Percentiles rank a stretch among this genome's conserved stretches.
phyloP scores from a whole-genome alignment of 2,329 filamentous ascomycete species.

The Epichloe uncinata region DNA sequence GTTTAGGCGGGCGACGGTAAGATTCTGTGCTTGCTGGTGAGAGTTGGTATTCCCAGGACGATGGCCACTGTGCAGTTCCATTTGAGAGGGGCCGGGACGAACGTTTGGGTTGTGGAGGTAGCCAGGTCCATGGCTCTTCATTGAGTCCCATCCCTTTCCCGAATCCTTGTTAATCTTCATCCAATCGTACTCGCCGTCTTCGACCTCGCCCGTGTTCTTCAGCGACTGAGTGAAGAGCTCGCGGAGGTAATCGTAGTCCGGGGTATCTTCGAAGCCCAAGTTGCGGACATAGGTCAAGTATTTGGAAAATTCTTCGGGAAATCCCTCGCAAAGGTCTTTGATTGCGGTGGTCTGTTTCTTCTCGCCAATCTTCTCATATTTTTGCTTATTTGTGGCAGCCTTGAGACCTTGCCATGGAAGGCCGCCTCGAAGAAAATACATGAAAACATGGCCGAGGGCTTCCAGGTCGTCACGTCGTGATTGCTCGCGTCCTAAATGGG shows the following conservation, averaged over 20 bases:
- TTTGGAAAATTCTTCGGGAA: conserved; percentile 95
- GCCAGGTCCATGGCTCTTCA: conserved; percentile 49
- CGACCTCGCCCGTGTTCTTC: conserved; percentile 86
- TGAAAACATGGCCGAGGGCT: conserved; percentile 64
- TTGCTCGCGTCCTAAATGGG: conserved; percentile 89
- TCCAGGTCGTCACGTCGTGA: conserved; percentile 93
- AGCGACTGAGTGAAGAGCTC: conserved; percentile 93
- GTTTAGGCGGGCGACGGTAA: conserved; percentile 84
- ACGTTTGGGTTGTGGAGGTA: conserved; percentile 65
- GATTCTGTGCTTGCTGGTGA: conserved; percentile 48
- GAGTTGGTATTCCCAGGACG: conserved; percentile 51
- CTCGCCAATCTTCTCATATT: conserved; percentile 99
- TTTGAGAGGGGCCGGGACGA: conserved; percentile 67
- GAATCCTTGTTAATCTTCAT: conserved; percentile 82
- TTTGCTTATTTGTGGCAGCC: conserved; percentile 76
- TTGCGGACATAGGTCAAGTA: conserved; percentile 96
- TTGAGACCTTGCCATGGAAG: conserved; percentile 62
- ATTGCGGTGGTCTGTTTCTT: conserved; percentile 98
- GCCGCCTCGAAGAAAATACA: conserved; percentile 61
- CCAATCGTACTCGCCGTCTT: conserved; percentile 99
- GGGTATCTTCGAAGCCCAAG: conserved; percentile 94
- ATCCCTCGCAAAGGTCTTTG: conserved; percentile 92
- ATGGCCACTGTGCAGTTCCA: conserved; percentile 67
- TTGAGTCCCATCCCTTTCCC: conserved; percentile 76
- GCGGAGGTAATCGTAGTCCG: conserved; percentile 94